phyloP scores from a whole-genome alignment of 169 alveolate species.

The Cyclospora cayetanensis region DNA sequence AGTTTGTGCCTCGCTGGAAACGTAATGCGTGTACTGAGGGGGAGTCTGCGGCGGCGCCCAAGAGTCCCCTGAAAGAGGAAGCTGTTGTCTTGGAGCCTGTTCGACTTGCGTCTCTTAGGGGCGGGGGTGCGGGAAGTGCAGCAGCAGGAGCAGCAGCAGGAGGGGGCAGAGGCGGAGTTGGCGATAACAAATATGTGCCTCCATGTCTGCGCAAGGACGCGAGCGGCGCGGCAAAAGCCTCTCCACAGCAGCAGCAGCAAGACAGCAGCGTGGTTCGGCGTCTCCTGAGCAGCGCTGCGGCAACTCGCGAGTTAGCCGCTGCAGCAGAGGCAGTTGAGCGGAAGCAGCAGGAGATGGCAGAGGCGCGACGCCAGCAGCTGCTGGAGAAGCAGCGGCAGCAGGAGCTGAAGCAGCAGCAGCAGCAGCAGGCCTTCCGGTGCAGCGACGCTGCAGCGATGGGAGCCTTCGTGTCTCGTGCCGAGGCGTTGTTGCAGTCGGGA shows the following conservation, averaged over 20 bases:
- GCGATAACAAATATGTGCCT: not conserved
- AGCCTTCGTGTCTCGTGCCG: not conserved
- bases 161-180: not conserved
- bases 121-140: not conserved
- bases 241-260: not conserved
- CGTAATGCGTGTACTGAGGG: not conserved
- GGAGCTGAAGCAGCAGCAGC: not conserved
- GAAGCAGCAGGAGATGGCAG: not conserved
- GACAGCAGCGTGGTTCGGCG: not conserved
- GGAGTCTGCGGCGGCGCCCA: not conserved
- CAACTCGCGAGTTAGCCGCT: not conserved
- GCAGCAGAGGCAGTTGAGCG: not conserved
- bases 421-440: not conserved
- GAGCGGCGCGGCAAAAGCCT: not conserved
- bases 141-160: not conserved
- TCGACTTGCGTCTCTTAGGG: not conserved
- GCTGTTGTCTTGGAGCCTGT: not conserved
- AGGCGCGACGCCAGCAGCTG: not conserved
- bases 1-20: not conserved
- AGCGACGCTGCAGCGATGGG: not conserved
- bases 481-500: not conserved
- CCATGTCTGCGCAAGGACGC: not conserved
- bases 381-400: not conserved
- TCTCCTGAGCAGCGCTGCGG: not conserved
- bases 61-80: not conserved